phyloP scores from a whole-genome alignment of 768 basidiomycete species.

The Suillus lakei region DNA sequence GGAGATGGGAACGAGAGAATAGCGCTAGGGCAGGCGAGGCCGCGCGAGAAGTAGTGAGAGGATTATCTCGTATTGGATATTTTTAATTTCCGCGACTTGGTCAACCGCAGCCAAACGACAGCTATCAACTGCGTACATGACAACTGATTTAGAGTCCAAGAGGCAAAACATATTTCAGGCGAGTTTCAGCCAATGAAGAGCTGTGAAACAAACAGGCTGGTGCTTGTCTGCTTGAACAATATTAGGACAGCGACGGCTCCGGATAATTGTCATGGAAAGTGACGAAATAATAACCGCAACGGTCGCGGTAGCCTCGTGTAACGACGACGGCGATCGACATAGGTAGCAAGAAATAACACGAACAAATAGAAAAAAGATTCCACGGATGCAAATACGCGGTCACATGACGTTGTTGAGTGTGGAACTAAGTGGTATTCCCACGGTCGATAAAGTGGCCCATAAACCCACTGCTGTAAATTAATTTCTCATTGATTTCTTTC shows the following conservation, averaged over 20 bases:
- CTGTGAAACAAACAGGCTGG: background rate
- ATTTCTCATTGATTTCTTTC: constrained; percentile 8
- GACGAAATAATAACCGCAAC: background rate
- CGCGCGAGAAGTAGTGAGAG: background rate
- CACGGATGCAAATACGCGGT: constrained; percentile 31
- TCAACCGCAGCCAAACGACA: background rate
- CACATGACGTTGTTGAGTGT: constrained; percentile 40
- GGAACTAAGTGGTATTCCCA: constrained; percentile 24
- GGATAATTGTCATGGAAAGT: constrained; percentile 9
- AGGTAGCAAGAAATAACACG: constrained; percentile 2
- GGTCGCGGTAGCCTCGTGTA: constrained; percentile 40
- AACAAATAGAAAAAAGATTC: constrained; percentile 15
- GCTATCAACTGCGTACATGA: background rate
- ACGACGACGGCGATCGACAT: constrained; percentile 28
- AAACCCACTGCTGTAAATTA: constrained; percentile 28
- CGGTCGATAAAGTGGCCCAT: constrained; percentile 30
- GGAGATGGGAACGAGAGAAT: background rate
- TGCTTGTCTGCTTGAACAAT: background rate
- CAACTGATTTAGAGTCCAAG: background rate
- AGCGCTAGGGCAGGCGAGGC: background rate
- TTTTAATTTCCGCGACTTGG: constrained; percentile 4
- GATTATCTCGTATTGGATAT: background rate
- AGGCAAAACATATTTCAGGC: background rate
- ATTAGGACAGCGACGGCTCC: background rate
- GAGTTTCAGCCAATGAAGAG: background rate